phyloP scores from a whole-genome alignment of 1,284 basidiomycete species.

The Malassezia sympodialis region DNA sequence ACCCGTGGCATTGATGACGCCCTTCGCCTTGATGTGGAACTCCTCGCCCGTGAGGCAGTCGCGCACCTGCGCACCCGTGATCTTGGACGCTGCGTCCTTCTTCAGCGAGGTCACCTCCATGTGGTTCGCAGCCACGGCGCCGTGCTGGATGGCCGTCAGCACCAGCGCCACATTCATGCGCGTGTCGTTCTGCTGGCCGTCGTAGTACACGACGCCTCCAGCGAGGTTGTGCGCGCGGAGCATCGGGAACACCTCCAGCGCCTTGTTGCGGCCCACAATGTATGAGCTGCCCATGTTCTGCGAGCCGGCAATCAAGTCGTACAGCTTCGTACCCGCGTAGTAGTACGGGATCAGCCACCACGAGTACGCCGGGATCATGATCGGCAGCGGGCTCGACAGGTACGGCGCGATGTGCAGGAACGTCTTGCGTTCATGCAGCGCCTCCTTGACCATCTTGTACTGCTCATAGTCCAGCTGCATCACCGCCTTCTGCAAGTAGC shows the following conservation, averaged over 20 bases:
- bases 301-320: conserved; percentile 85
- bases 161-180: conserved; percentile 82
- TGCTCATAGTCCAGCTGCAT: conserved; percentile 77
- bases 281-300: conserved; percentile 96
- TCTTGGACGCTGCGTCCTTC: conserved; percentile 59
- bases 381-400: conserved; percentile 79
- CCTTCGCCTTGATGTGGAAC: conserved; percentile 75
- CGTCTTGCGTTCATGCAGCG: conserved; percentile 79
- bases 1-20: conserved; percentile 91
- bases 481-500: conserved; percentile 92
- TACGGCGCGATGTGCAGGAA: conserved; percentile 95
- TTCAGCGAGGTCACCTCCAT: conserved; percentile 71
- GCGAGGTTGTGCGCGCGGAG: conserved; percentile 83
- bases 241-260: conserved; percentile 91
- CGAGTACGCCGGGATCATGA: conserved; percentile 77
- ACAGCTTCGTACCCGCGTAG: conserved; percentile 89
- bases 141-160: conserved; percentile 88
- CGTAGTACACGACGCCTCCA: conserved; percentile 92
- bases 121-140: conserved; percentile 81
- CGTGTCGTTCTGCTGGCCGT: conserved; percentile 96
- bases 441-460: conserved; percentile 90
- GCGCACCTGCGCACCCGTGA: conserved; percentile 66
- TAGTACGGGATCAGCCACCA: conserved; percentile 98
- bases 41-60: conserved; percentile 75
- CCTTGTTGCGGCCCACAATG: conserved; percentile 76